Base-by-base conservation (phyloP, 2,329 filamentous ascomycete genomes). In the Penicillium corylophilum region DNA sequence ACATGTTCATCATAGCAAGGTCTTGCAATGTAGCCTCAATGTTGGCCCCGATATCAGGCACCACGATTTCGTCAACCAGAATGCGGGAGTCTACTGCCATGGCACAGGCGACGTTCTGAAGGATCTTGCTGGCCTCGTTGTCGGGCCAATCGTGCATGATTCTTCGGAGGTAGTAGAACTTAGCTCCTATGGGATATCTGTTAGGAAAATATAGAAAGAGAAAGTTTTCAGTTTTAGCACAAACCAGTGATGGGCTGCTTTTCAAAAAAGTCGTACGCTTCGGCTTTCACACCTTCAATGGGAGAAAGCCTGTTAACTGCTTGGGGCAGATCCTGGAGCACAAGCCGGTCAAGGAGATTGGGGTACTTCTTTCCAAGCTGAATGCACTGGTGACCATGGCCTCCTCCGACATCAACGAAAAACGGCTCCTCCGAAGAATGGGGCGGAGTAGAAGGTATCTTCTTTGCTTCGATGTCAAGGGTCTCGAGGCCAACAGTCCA, bases 41-140 rank as follows among this genome's bases (percentile, higher is more conserved):
- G 31, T 51, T 46, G 3, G 57, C 58, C 1, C 52, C 53, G 12
- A 41, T 56, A 24, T 74, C 59, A 1, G 74, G 72, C 8, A 78
- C 40, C 3, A 77, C 70, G 20, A 73, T 64, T n/a, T 79, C 77
- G 47, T 75, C 71, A 44, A 79, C 72, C 20, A 79, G 53, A 20
- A 79, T 65, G 13, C 63, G 58, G 0, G 73, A 76, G 4, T 70
- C 50, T 0, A 48, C 20, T 1, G 38, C 24, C 62, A 64, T 59
- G 1, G 54, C 60, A 0, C 61, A 51, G 1, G 53, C 53, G 8
- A 73, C 53, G 13, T 70, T 64, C 10, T 56, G 57, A 26, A 77
- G 65, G 8, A 78, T 74, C 7, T 49, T 35, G 4, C 40, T 24
- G 2, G 53, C 55, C 12, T 62, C 51, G 7, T 59, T 46, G 33